Percentiles rank a stretch among this genome's conserved stretches.
Conservation (phyloP, 495 filamentous ascomycete genomes). For the Alectoria sarmentosa region DNA sequence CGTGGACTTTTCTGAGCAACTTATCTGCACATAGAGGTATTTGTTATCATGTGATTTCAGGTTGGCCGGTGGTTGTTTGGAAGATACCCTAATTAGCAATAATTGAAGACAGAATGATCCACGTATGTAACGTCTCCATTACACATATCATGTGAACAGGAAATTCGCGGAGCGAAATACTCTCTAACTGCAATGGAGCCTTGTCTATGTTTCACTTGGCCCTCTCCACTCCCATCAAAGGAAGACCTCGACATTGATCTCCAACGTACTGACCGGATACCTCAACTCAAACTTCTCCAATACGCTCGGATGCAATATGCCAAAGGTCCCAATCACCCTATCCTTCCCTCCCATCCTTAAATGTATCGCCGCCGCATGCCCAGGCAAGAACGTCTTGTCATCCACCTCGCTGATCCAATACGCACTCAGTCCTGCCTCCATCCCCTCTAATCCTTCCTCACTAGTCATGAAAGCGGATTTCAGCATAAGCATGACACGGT, state of each 20-base stretch:
- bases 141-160: neutral
- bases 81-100: conserved; percentile 1
- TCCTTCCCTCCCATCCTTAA: conserved; percentile 63
- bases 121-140: neutral
- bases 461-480: conserved; percentile 68
- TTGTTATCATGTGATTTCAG: neutral
- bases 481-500: conserved; percentile 89
- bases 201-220: neutral
- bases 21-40: neutral
- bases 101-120: neutral
- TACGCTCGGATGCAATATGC: conserved; percentile 87
- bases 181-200: neutral
- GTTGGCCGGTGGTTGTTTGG: neutral
- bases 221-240: conserved; percentile 42
- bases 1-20: neutral
- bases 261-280: conserved; percentile 90
- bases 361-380: conserved; percentile 79
- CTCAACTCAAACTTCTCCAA: conserved; percentile 90
- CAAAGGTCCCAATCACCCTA: conserved; percentile 74
- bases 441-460: conserved; percentile 58
- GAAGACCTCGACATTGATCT: conserved; percentile 94
- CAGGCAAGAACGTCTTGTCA: conserved; percentile 72
- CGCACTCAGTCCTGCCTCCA: conserved; percentile 49
- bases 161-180: neutral
- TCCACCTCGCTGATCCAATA: conserved; percentile 95